A percentile compares a stretch with the other conserved stretches of the same genome.
Evolutionary conservation across 345 rosid genomes (phyloP).

Genomic region (Syzygium aqueum): DNA sequence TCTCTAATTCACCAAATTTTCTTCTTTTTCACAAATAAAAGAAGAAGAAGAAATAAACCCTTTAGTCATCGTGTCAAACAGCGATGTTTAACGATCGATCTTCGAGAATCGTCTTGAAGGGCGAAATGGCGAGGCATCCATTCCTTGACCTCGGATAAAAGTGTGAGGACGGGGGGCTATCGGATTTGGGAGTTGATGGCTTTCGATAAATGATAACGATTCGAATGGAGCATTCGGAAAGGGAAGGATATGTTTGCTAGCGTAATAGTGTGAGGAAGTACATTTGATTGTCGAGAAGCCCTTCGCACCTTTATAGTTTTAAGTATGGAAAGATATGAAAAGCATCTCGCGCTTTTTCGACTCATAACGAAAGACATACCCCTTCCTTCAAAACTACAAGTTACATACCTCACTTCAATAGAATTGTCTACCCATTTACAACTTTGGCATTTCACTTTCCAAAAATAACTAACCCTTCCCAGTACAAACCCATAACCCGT

Average conservation of each 20-base stretch:
- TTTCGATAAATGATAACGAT: neutral
- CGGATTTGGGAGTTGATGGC: neutral
- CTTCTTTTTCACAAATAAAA: neutral
- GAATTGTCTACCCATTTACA: neutral
- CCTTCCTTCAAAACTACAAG: neutral
- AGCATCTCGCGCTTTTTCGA: neutral
- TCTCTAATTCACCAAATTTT: neutral
- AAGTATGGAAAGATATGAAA: neutral
- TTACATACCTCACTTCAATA: neutral
- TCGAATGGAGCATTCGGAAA: neutral
- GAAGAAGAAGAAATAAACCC: neutral
- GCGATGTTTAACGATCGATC: neutral
- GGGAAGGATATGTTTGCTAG: neutral
- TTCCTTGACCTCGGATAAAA: neutral
- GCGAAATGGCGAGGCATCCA: neutral
- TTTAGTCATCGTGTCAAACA: accelerated
- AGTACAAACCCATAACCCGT: neutral
- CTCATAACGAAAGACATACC: neutral
- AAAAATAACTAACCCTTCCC: neutral
- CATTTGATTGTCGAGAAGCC: neutral
- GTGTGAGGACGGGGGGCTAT: neutral
- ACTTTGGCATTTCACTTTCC: neutral
- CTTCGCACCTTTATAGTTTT: neutral
- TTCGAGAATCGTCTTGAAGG: neutral
- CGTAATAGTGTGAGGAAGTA: neutral